These are phyloP conservation scores for Xylaria telfairii DNA, from an alignment of 495 filamentous ascomycete genomes.

Conservation along the genomic window DNA sequence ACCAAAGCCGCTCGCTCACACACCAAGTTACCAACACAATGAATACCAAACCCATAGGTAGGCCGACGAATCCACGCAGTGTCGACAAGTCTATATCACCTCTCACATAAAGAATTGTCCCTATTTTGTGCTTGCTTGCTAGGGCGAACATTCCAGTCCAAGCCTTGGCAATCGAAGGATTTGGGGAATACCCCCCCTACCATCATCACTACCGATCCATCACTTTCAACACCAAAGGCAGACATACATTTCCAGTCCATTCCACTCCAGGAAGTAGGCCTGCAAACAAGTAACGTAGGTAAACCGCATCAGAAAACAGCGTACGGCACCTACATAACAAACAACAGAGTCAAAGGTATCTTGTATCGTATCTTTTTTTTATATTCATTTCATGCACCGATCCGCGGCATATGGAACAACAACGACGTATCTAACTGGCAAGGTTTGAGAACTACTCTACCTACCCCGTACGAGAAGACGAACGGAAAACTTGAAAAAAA, in stretches of 20 bases:
- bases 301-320: not conserved
- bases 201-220: not conserved
- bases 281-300: not conserved
- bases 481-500: conserved; percentile 20
- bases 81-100: not conserved
- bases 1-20: too few relatives aligned
- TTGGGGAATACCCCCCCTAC: too few relatives aligned
- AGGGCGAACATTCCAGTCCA: not conserved
- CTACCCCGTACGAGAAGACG: conserved; percentile 26
- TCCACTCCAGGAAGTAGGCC: not conserved
- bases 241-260: not conserved
- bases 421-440: not conserved
- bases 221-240: not conserved
- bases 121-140: not conserved
- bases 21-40: too few relatives aligned
- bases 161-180: not conserved
- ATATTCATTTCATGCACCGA: conserved; percentile 12
- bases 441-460: conserved; percentile 9
- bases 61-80: not conserved
- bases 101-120: not conserved
- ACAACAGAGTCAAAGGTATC: not conserved
- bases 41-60: not conserved
- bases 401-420: not conserved
- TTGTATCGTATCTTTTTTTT: conserved; percentile 23
- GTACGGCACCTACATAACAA: not conserved